These are phyloP conservation scores for Mediolabrus comicus DNA, from an alignment of 108 stramenopile genomes.

Conservation along the genomic window DNA sequence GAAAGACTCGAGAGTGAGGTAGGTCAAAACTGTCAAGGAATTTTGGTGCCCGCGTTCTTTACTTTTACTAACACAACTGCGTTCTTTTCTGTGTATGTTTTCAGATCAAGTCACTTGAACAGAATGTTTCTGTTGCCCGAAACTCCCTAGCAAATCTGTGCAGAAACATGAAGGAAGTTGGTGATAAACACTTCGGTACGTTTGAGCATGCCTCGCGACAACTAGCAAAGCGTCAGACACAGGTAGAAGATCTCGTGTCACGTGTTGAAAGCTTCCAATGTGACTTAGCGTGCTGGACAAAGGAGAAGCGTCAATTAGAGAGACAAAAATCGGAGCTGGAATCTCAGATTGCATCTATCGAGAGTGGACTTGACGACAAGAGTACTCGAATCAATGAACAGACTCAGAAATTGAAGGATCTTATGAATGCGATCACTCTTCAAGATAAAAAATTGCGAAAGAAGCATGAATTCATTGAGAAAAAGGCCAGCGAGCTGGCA, in stretches of 20 bases:
- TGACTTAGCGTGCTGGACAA: constrained; percentile 28
- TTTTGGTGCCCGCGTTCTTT: not conserved
- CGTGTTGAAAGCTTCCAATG: constrained; percentile 24
- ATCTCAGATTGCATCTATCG: constrained; percentile 15
- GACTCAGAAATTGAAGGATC: constrained; percentile 38
- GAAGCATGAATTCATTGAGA: constrained; percentile 34
- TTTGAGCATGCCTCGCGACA: constrained; percentile 29
- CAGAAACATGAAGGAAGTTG: constrained; percentile 24
- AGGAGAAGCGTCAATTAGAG: constrained; percentile 39
- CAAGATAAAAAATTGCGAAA: constrained; percentile 35
- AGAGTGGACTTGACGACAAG: constrained; percentile 26
- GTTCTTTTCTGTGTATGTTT: not conserved
- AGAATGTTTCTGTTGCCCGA: constrained; percentile 15
- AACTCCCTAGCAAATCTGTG: constrained; percentile 7
- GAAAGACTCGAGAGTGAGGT: constrained; percentile 21
- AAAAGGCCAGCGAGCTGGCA: constrained; percentile 23
- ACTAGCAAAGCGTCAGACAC: constrained; percentile 26
- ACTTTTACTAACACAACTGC: not conserved
- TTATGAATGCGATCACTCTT: constrained; percentile 32
- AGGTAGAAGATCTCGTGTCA: constrained; percentile 32
- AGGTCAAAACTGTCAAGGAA: not conserved
- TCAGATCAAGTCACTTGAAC: constrained; percentile 33
- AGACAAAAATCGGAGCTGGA: constrained; percentile 30
- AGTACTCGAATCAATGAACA: constrained; percentile 34
- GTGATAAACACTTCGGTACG: constrained; percentile 17